phyloP scores from a whole-genome alignment of 306 rosid species.

The Erythrophleum fordii region DNA sequence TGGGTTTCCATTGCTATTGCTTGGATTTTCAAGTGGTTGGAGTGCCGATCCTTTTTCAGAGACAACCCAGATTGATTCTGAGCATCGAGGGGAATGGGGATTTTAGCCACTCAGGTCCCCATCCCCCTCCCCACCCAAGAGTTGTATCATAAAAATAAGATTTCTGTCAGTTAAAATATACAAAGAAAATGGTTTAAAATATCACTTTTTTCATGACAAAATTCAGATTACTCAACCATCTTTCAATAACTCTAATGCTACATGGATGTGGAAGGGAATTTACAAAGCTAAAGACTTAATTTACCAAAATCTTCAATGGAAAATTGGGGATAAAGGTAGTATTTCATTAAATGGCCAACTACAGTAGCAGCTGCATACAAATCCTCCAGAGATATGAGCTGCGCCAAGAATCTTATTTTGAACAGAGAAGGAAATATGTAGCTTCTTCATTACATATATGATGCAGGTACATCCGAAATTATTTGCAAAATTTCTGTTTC shows the following conservation, averaged over 20 bases:
- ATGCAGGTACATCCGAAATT: neutral
- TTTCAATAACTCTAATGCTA: neutral
- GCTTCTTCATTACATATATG: neutral
- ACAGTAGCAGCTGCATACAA: no score
- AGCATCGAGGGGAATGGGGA: neutral
- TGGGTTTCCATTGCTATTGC: neutral
- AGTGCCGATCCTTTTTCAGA: constrained; percentile 4
- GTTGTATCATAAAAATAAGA: no score
- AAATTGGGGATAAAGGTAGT: no score
- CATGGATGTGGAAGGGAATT: no score
- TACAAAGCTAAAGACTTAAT: no score
- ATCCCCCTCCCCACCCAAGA: no score
- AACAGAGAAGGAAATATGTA: neutral
- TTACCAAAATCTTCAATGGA: no score
- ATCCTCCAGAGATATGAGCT: neutral
- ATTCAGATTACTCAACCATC: constrained; percentile 1
- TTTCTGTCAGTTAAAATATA: neutral
- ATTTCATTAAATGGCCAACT: no score
- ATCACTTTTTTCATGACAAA: neutral
- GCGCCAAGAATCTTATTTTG: neutral
- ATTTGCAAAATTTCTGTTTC: neutral
- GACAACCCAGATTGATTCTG: neutral
- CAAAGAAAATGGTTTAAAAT: neutral
- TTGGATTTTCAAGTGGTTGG: constrained; percentile 2
- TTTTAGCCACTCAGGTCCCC: neutral